Evolutionary conservation across 140 eudicot species (phyloP), one percentile per base, ranked within the genome.

Genomic region (Cichorium intybus): DNA sequence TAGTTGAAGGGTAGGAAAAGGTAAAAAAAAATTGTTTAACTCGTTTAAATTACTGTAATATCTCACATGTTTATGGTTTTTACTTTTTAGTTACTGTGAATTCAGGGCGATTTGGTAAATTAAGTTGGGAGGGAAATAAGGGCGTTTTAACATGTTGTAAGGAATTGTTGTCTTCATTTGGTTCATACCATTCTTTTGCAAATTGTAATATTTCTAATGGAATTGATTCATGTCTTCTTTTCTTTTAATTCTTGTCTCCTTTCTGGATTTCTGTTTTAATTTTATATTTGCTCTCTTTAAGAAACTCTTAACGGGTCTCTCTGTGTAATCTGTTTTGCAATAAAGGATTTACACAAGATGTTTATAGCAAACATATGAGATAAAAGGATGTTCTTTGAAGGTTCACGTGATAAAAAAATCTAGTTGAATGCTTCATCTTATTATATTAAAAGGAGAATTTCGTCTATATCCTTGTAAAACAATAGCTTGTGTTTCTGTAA

Each of bases 11-110:
- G 2, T 62, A 79, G 80, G 72, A 54, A 66, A 39, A 51, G 23
- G 31, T 34, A 17, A 17, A 59, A 73, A 7, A 39, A 37, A 28
- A 33, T 26, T n/a, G n/a, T 51, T 66, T 65, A 62, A 58, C 58
- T 64, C 60, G 68, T 72, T 83, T 11, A 73, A 31, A 28, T 69
- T 49, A 56, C 24, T 80, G 81, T 80, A 80, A 64, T 59, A 48
- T 73, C 17, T 50, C 51, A 24, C 78, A 47, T n/a, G n/a, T 64
- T 64, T 48, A 33, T 35, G 10, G 41, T 34, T 17, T 48, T 24
- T 60, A 23, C 16, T 15, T 14, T 43, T 51, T 46, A 45, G 72
- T 62, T 61, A 55, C 62, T 60, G 51, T 71, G 77, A 71, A 75
- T 68, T 78, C 24, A 50, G 58, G 59, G 58, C 60, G 54, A 16